These are phyloP conservation scores for Chytriomyces confervae DNA, from an alignment of 192 early-diverging fungal genomes.

Conservation along the genomic window DNA sequence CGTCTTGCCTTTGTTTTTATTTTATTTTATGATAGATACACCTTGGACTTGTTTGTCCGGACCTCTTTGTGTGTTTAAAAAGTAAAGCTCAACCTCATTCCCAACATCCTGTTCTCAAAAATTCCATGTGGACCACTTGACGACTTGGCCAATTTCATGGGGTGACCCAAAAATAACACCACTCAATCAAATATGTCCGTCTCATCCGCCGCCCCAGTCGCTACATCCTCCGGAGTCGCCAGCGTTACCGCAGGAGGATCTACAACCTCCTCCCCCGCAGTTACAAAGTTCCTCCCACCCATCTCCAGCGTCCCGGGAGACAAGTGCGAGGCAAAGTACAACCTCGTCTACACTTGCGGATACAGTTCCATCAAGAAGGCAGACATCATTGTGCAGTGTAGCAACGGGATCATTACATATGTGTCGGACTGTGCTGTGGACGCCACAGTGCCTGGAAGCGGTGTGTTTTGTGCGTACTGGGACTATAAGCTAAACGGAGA, in stretches of 20 bases:
- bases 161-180: neutral
- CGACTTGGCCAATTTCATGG: too few species aligned
- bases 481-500: constrained; percentile 5
- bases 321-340: neutral
- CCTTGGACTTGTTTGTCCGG: neutral
- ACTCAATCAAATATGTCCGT: constrained; percentile 1
- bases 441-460: neutral
- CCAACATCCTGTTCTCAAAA: neutral
- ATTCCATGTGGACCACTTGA: neutral
- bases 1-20: neutral
- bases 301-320: constrained; percentile 4
- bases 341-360: constrained; percentile 14
- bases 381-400: constrained; percentile 4
- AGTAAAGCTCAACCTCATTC: neutral
- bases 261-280: neutral
- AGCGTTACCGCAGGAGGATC: neutral
- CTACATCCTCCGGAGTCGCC: neutral
- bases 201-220: neutral
- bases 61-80: neutral
- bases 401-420: neutral
- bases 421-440: neutral
- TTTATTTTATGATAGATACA: neutral
- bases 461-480: neutral
- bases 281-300: constrained; percentile 12
- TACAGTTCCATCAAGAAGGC: neutral